A percentile compares a stretch with the other conserved stretches of the same genome.
Evolutionary conservation across 2,329 filamentous ascomycete genomes (phyloP).

Genomic region (Volutella citrinella): DNA sequence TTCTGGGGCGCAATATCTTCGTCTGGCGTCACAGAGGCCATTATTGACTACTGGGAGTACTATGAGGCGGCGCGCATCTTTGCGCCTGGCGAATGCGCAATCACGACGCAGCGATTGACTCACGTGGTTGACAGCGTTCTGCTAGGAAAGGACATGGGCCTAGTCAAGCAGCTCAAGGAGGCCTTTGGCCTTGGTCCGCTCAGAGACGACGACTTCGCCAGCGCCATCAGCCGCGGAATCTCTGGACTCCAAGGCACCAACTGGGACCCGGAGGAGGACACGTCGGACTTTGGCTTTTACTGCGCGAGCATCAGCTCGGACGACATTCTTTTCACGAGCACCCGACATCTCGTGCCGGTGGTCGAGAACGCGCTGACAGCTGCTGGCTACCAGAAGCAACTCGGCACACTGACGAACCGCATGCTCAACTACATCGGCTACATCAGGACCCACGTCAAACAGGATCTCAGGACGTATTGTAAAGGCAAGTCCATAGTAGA

Average conservation of each 20-base stretch:
- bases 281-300: constrained; percentile 42
- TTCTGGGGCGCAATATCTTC: constrained; percentile 80
- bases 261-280: constrained; percentile 50
- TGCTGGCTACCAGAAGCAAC: constrained; percentile 39
- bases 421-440: constrained; percentile 53
- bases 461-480: constrained; percentile 20
- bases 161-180: constrained; percentile 46
- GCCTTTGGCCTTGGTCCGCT: constrained; percentile 47
- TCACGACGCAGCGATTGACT: constrained; percentile 56
- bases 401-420: constrained; percentile 35
- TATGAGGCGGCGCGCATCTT: constrained; percentile 49
- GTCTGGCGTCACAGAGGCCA: constrained; percentile 74
- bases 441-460: constrained; percentile 31
- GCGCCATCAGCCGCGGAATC: constrained; percentile 39
- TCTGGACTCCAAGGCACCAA: constrained; percentile 45
- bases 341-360: constrained; percentile 30
- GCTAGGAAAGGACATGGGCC: constrained; percentile 33
- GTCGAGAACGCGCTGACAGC: constrained; percentile 38
- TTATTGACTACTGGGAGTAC: constrained; percentile 72
- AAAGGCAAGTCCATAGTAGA: constrained; percentile 21
- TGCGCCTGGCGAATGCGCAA: constrained; percentile 59
- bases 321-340: constrained; percentile 39
- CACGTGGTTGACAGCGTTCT: constrained; percentile 51
- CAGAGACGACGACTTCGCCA: constrained; percentile 47
- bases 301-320: constrained; percentile 45